Evolutionary conservation across 371 early-diverging fungal species (phyloP).

Genomic region (Encephalitozoon romaleae): DNA sequence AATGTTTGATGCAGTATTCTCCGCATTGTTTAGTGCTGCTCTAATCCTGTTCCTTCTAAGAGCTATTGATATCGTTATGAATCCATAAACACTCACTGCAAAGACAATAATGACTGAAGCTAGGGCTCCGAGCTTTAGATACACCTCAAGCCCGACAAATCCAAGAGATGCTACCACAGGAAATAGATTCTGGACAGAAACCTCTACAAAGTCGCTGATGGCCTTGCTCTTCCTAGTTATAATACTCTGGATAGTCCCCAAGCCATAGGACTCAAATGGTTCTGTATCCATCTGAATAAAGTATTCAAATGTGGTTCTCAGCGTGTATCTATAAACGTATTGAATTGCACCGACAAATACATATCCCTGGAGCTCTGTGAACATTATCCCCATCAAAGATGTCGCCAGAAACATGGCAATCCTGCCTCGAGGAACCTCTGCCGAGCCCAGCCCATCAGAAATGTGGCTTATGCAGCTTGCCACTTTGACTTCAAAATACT

Average conservation of each 20-base stretch:
- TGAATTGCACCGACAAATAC: conserved; percentile 47
- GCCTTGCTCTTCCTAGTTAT: conserved; percentile 54
- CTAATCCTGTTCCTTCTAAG: conserved; percentile 52
- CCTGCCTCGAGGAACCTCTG: background rate
- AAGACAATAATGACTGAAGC: conserved; percentile 29
- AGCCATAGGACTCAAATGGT: conserved; percentile 31
- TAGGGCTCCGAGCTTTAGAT: conserved; percentile 14
- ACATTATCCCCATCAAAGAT: background rate
- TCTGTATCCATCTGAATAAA: conserved; percentile 37
- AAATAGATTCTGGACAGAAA: conserved; percentile 44
- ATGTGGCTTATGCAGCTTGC: background rate
- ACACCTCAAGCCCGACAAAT: background rate
- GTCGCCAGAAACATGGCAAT: conserved; percentile 7
- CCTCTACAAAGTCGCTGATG: conserved; percentile 55
- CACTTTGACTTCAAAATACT: conserved; percentile 24
- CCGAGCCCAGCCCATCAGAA: background rate
- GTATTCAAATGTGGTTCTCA: conserved; percentile 31
- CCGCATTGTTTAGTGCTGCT: conserved; percentile 33
- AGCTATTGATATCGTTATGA: conserved; percentile 54
- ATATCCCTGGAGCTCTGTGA: conserved; percentile 41
- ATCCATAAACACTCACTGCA: conserved; percentile 29
- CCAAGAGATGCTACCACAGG: conserved; percentile 9
- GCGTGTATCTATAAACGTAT: conserved; percentile 33
- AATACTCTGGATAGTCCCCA: conserved; percentile 49
- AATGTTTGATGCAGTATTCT: conserved; percentile 38